Evolutionary conservation across 2,329 filamentous ascomycete genomes (phyloP), one percentile per base, ranked within the genome.

Genomic region (Hymenotorrendiella dingleyae): DNA sequence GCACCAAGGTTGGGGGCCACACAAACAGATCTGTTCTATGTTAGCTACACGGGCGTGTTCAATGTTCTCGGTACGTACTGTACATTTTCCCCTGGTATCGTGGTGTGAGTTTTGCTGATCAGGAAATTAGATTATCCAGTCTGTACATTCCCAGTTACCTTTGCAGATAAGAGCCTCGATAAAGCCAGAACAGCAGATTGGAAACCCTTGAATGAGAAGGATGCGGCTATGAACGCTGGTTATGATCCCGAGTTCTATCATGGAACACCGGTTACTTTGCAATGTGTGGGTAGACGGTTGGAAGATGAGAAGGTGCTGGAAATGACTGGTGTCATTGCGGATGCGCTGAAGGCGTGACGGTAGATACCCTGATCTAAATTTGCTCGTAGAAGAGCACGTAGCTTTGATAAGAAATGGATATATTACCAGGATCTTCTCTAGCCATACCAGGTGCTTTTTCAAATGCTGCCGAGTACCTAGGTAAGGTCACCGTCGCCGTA

Each of bases 101-200:
- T 14, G 10, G 22, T n/a, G n/a, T 12, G 17, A 7, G 3, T 21
- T 5, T 22, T 21, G 11, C 26, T 26, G 21, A 22, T 22, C 26
- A 57, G 41, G 35, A 33, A 34, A 11, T 11, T 42, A 54, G 61
- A 63, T 43, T 58, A 62, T 33, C 56, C 54, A 12, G 49, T 47
- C 7, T 60, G 67, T 9, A 67, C 67, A 1, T 61, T 72, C 5
- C 70, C 70, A 0, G 65, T 72, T 3, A 68, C 66, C 0, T 59
- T 59, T 40, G 66, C 66, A 0, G 64, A 70, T 43, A 64, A 66
- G 50, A 45, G 46, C 2, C 29, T 67, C 0, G 68, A 71, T 14
- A 43, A 30, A n/a, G 28, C 16, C 6, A 49, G 53, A 32, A 40
- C 40, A 6, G n/a, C n/a, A n/a, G 36, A 27, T 12, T 58, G 54